Base-by-base conservation (phyloP, 352 stramenopile species). In the Phytophthora macrochlamydospora region DNA sequence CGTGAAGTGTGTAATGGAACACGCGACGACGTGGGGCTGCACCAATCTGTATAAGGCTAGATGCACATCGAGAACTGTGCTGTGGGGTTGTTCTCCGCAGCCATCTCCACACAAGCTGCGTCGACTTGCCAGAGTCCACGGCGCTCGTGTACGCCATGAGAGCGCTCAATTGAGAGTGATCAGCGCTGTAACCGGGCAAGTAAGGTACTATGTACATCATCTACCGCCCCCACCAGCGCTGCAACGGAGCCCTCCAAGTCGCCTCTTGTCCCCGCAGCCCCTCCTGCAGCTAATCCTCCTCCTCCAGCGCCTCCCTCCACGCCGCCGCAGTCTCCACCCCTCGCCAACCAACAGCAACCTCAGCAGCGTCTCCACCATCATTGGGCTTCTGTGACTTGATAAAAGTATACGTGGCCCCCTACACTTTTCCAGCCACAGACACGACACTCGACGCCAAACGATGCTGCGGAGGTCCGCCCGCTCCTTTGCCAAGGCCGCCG, bases 121-220 rank as follows among this genome's bases (percentile, higher is more conserved):
- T 53, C 28, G 43, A 32, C 32, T 56, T n/a, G 35, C 67, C 46
- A n/a, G 53, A 73, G 44, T 71, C 18, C 18, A 24, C 18, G 18
- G 18, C 18, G 18, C 18, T 24, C 18, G 18, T 24, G 18, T 24
- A 82, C 5, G 50, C 46, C 50, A 89, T 37, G 45, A 89, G 43
- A 2, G 64, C 69, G 14, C 37, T 68, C 52, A 87, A 30, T 53
- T 79, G 63, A 8, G 54, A 13, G 13, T 30, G 55, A 2, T 83
- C 42, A 0, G 59, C 54, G 63, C 69, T 84, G 65, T 85, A 87
- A 65, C 85, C 76, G 31, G 71, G 65, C 28, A 89, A 54, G 46
- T 78, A 52, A 55, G 80, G 78, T 74, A 89, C 71, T 0, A 87
- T 57, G 0, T 24, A 24, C 18, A 24, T 40, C 54, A 7, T 73